A percentile compares a stretch with the other conserved stretches of the same genome.
Conservation (phyloP, 371 early-diverging fungal genomes). For the Rhizopus arrhizus region DNA sequence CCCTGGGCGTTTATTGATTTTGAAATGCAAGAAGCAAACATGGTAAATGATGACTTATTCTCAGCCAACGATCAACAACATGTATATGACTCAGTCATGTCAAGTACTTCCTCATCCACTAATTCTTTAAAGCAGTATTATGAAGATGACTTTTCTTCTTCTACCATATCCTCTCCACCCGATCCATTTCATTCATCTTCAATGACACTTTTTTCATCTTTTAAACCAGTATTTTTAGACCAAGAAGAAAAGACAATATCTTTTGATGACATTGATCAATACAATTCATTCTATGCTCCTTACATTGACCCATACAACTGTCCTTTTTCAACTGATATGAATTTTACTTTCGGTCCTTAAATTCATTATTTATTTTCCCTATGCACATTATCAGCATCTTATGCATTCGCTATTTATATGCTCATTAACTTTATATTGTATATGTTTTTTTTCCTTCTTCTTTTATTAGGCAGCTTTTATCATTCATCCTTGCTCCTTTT, state of each 20-base stretch:
- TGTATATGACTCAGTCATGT: neutral
- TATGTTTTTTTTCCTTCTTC: neutral
- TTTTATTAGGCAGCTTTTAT: neutral
- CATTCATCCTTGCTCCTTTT: neutral
- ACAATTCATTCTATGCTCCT: neutral
- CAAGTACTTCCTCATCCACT: neutral
- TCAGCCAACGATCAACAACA: neutral
- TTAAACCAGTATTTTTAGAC: conserved; percentile 32
- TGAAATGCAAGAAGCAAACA: neutral
- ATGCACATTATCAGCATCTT: conserved; percentile 17
- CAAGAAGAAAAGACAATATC: conserved; percentile 9
- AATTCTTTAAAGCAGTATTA: neutral
- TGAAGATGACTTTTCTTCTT: conserved; percentile 31
- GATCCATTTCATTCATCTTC: conserved; percentile 23
- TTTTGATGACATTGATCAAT: neutral
- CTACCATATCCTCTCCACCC: conserved; percentile 37
- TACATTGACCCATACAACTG: neutral
- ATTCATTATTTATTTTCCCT: conserved; percentile 9
- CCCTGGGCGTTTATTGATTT: neutral
- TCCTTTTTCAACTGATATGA: conserved; percentile 19
- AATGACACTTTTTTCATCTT: conserved; percentile 38
- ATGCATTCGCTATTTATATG: too few relatives aligned
- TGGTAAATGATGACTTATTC: neutral
- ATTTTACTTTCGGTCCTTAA: conserved; percentile 23
- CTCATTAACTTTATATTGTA: neutral